Evolutionary conservation across 306 rosid genomes (phyloP).

Genomic region (Lathyrus aphaca): DNA sequence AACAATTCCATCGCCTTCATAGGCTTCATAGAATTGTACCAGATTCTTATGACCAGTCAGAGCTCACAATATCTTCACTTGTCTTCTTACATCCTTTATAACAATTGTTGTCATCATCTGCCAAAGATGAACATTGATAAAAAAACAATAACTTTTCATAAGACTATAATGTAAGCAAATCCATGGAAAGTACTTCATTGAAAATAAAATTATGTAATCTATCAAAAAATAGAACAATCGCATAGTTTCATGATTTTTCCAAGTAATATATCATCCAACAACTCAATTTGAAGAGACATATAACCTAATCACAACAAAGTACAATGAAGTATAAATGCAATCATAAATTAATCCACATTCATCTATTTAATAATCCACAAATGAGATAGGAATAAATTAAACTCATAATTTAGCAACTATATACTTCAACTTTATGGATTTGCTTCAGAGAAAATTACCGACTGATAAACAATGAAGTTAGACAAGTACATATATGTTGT

Average conservation of each 20-base stretch:
- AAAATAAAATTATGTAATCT: not conserved
- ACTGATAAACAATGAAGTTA: too few species aligned
- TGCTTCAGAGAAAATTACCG: too few species aligned
- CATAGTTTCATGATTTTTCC: too few species aligned
- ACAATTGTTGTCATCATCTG: constrained; percentile 94
- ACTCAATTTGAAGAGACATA: constrained; percentile 11
- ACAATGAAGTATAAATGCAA: too few species aligned
- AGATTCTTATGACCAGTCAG: constrained; percentile 76
- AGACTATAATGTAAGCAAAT: constrained; percentile 31
- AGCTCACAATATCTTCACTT: constrained; percentile 82
- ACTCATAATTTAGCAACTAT: too few species aligned
- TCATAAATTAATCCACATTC: too few species aligned
- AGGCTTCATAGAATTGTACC: constrained; percentile 81
- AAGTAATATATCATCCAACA: not conserved
- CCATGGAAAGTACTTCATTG: not conserved
- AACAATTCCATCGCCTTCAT: constrained; percentile 79
- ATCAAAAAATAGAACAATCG: not conserved
- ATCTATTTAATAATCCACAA: too few species aligned
- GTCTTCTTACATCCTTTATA: constrained; percentile 81
- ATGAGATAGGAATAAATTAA: too few species aligned
- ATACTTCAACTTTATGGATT: too few species aligned
- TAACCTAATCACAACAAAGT: constrained; percentile 7
- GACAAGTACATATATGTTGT: too few species aligned
- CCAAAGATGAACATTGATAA: constrained; percentile 30
- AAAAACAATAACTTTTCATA: constrained; percentile 9